These are phyloP conservation scores for Rutstroemia sp. DNA, from an alignment of 2,329 filamentous ascomycete genomes.

Conservation along the genomic window DNA sequence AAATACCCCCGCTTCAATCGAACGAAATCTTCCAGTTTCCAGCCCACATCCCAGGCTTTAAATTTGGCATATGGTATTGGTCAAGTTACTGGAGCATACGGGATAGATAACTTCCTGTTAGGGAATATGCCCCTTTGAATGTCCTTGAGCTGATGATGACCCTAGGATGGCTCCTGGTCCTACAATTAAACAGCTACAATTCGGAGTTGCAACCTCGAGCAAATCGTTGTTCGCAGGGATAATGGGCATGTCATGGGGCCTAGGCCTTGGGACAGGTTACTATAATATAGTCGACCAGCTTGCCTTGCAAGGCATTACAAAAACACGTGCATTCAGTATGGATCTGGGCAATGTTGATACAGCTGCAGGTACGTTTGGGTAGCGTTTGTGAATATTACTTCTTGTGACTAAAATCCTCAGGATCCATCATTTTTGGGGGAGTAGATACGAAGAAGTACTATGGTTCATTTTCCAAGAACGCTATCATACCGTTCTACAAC, in stretches of 20 bases:
- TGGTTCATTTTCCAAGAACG: constrained; percentile 14
- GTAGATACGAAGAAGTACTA: constrained; percentile 19
- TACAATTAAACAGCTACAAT: constrained; percentile 5
- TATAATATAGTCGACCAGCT: constrained; percentile 14
- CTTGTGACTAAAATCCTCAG: constrained; percentile 6
- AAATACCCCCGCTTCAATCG: background rate
- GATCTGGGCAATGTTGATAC: constrained; percentile 14
- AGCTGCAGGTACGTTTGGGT: constrained; percentile 9
- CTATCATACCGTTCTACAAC: constrained; percentile 13
- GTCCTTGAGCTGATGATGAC: background rate
- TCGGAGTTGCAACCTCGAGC: constrained; percentile 7
- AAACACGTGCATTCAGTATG: constrained; percentile 18
- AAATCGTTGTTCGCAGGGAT: constrained; percentile 8
- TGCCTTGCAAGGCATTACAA: constrained; percentile 12
- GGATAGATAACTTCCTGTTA: constrained; percentile 2
- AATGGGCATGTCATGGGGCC: constrained; percentile 9
- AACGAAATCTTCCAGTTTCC: background rate
- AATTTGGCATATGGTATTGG: constrained; percentile 3
- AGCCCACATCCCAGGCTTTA: background rate
- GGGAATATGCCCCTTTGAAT: background rate
- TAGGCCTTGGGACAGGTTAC: constrained; percentile 11
- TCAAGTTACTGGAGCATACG: constrained; percentile 1
- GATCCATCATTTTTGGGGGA: constrained; percentile 19
- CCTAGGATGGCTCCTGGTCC: constrained; percentile 1
- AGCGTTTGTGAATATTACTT: background rate